Percentiles rank a stretch among this genome's conserved stretches.
These are phyloP conservation scores for Mycena leptocephala DNA, from an alignment of 768 basidiomycete genomes.

Conservation along the genomic window DNA sequence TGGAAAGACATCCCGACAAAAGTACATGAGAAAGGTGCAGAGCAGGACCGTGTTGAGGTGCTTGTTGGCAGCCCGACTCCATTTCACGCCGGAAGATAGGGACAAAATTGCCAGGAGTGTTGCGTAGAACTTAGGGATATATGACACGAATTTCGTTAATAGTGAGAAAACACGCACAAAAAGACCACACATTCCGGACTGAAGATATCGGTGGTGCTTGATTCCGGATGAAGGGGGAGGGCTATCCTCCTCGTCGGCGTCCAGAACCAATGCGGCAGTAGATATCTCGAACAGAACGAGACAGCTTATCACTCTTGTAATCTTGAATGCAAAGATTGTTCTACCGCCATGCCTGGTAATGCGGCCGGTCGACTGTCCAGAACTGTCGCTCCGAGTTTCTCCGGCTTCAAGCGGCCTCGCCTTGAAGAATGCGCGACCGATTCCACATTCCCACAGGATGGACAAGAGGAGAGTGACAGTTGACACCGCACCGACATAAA, in stretches of 20 bases:
- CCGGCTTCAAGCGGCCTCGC: background rate
- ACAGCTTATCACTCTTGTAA: slow-evolving; percentile 4
- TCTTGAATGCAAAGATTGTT: background rate
- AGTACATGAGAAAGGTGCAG: slow-evolving; percentile 59
- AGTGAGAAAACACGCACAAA: background rate
- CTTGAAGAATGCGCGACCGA: background rate
- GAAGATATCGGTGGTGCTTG: background rate
- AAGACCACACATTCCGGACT: background rate
- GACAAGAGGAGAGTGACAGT: background rate
- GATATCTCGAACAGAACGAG: slow-evolving; percentile 3
- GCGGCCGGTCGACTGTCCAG: background rate
- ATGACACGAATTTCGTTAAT: background rate
- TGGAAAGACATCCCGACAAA: slow-evolving; percentile 72
- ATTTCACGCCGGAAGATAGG: background rate
- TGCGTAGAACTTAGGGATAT: slow-evolving; percentile 10
- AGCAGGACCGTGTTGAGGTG: slow-evolving; percentile 46
- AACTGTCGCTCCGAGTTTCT: background rate
- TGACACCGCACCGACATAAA: background rate
- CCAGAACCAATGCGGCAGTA: background rate
- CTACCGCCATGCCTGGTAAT: background rate
- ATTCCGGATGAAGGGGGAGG: background rate
- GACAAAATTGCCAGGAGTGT: background rate
- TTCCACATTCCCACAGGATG: background rate
- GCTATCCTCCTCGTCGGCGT: background rate
- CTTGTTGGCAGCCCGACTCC: background rate